These are phyloP conservation scores for Aegilops tauschii DNA, from an alignment of 176 grass and related monocot genomes.

Conservation along the genomic window DNA sequence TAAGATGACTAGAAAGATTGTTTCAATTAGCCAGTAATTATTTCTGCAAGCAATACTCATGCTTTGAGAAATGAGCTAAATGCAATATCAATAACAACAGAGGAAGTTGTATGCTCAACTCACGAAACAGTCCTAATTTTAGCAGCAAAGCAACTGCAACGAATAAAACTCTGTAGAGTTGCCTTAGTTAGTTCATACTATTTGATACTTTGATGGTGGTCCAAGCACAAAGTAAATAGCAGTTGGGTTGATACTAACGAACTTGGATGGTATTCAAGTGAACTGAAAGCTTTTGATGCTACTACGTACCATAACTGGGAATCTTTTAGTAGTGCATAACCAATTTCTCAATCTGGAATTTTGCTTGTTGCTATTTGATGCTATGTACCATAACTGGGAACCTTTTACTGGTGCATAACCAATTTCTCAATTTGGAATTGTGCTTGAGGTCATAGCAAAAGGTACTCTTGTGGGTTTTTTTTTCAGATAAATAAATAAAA, in stretches of 20 bases:
- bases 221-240: background rate
- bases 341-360: background rate
- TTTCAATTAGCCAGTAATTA: background rate
- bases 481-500: background rate
- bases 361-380: background rate
- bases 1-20: background rate
- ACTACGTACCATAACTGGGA: background rate
- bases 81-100: background rate
- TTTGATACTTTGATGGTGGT: background rate
- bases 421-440: background rate
- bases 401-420: background rate
- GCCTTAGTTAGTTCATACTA: background rate
- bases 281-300: background rate
- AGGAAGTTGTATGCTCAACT: too few relatives aligned
- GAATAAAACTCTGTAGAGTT: background rate
- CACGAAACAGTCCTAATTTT: background rate
- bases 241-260: background rate
- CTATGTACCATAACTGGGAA: background rate
- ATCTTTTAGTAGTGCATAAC: background rate
- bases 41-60: background rate
- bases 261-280: background rate
- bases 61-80: background rate
- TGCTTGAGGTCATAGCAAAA: background rate
- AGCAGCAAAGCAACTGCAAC: slow-evolving; percentile 5
- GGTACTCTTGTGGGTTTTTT: background rate